Percentiles rank a stretch among this genome's conserved stretches.
phyloP scores from a whole-genome alignment of 495 filamentous ascomycete genomes.

The Penicillium alfredii region DNA sequence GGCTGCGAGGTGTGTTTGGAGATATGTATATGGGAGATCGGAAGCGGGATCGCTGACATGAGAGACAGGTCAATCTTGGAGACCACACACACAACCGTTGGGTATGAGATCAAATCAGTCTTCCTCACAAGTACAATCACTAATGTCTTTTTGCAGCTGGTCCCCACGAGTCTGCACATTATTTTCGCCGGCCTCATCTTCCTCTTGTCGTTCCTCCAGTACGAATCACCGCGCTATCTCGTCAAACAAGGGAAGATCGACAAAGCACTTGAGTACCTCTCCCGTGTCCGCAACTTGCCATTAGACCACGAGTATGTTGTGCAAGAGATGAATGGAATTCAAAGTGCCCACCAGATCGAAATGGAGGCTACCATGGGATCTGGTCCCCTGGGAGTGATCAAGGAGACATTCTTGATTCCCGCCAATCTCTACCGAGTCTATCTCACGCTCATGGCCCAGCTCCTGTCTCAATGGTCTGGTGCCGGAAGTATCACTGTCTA shows the following conservation, averaged over 20 bases:
- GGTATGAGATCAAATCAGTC: conserved; percentile 28
- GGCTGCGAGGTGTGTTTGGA: too few species aligned
- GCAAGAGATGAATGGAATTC: conserved; percentile 59
- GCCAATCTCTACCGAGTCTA: conserved; percentile 60
- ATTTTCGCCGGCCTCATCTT: conserved; percentile 67
- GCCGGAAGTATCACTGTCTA: conserved; percentile 63
- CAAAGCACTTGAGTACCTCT: conserved; percentile 42
- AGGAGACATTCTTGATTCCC: conserved; percentile 54
- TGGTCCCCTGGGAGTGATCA: conserved; percentile 48
- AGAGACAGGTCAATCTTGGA: conserved; percentile 52
- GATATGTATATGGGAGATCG: too few species aligned
- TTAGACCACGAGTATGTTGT: conserved; percentile 39
- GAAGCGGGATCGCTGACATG: too few species aligned
- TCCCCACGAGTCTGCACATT: conserved; percentile 65
- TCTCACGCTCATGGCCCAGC: conserved; percentile 51
- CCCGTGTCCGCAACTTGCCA: conserved; percentile 37
- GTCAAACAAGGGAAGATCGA: conserved; percentile 52
- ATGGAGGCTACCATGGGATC: conserved; percentile 54
- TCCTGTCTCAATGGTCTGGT: conserved; percentile 66
- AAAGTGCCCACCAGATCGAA: conserved; percentile 62
- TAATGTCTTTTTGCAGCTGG: conserved; percentile 47
- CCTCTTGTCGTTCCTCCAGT: conserved; percentile 55
- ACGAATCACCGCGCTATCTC: conserved; percentile 59
- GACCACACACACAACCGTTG: conserved; percentile 53
- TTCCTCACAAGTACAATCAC: conserved; percentile 9